phyloP scores from a whole-genome alignment of 345 rosid genomes.

The Atalantia buxifolia region DNA sequence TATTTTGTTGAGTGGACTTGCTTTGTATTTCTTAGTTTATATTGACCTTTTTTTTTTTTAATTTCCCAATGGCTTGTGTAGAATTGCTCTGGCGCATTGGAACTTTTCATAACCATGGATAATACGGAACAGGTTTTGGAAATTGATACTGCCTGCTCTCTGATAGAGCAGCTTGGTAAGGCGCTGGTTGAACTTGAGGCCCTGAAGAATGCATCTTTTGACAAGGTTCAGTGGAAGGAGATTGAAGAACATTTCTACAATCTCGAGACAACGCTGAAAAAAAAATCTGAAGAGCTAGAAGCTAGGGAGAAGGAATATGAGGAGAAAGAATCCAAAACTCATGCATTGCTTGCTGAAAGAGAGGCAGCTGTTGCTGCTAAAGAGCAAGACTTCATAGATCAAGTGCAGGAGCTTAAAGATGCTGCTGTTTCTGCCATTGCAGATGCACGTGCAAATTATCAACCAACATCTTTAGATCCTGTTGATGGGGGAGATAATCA shows the following conservation, averaged over 20 bases:
- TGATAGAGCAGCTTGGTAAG: conserved; percentile 43
- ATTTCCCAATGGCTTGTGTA: conserved; percentile 4
- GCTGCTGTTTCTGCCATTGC: conserved; percentile 53
- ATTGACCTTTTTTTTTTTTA: not conserved
- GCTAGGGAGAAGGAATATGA: conserved; percentile 46
- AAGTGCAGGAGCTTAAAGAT: conserved; percentile 61
- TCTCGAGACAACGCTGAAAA: conserved; percentile 38
- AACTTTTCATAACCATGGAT: conserved; percentile 22
- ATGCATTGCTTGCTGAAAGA: conserved; percentile 35
- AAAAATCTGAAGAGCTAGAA: conserved; percentile 40
- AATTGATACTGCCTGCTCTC: conserved; percentile 24
- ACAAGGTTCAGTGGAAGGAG: conserved; percentile 45
- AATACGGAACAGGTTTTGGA: conserved; percentile 21
- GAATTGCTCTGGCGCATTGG: conserved; percentile 10
- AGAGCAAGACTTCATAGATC: conserved; percentile 52
- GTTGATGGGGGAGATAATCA: conserved; percentile 29
- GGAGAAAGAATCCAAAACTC: conserved; percentile 37
- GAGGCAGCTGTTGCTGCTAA: conserved; percentile 45
- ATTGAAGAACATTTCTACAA: conserved; percentile 45
- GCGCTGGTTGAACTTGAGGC: conserved; percentile 40
- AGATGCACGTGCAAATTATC: conserved; percentile 34
- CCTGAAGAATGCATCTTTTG: conserved; percentile 22
- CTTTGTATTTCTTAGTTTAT: not conserved
- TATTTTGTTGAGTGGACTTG: not conserved
- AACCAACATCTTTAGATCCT: conserved; percentile 21